Evolutionary conservation across 2,329 filamentous ascomycete genomes (phyloP), one percentile per base, ranked within the genome.

Genomic region (Phialemonium atrogriseum): DNA sequence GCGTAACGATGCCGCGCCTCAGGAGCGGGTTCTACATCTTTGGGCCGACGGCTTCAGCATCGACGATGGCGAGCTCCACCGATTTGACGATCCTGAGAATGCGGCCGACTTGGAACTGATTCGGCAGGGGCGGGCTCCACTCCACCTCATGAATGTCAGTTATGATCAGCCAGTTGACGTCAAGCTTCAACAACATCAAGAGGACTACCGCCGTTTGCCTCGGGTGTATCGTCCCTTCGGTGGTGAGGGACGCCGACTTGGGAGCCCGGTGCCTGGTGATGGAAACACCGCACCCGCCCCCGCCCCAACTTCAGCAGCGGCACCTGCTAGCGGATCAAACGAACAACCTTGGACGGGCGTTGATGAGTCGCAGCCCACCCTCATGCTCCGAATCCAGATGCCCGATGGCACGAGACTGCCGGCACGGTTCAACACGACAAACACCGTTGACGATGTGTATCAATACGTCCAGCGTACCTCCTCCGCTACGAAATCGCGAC

Each of bases 41-140:
- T 93, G 85, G 85, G 70, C 72, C 24, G 80, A 93, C 50, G 85
- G 85, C 10, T 89, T 91, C 60, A 89, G 83, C 42, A 77, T 93
- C 38, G 84, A 88, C 37, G 83, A 91, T 47, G 85, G 85, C 17
- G 73, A 78, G 27, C 72, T 91, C 22, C 78, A 73, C 51, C 76
- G 83, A 34, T 89, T 84, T 49, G 81, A 88, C 47, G 84, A 91
- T 52, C 83, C 84, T 0, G 70, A 69, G 18, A 87, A 89, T 51
- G 73, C 77, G 18, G 66, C 69, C 30, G 81, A 82, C 32, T 64
- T 91, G 26, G 66, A 76, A 36, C 80, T 87, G 68, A 91, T 91
- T 47, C 76, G 84, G 38, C 69, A 73, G 13, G 84, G 84, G 7
- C 76, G 82, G 12, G 84, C 84, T 1, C 84, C 84, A 6, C 63